phyloP scores from a whole-genome alignment of 306 rosid species.

The Acacia confusa region DNA sequence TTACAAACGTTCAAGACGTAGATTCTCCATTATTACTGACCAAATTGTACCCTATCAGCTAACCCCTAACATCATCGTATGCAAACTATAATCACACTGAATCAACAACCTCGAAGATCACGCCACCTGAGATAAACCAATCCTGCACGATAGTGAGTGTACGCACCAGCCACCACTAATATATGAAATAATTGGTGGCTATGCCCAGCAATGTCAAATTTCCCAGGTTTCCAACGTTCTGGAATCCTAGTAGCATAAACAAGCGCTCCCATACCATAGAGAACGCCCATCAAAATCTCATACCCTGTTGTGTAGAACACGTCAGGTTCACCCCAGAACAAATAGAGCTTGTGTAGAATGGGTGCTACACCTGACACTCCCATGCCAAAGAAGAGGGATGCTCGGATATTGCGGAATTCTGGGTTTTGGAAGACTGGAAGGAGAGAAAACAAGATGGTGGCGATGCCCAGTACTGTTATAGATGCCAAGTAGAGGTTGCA shows the following conservation, averaged over 20 bases:
- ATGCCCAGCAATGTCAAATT: conserved; percentile 94
- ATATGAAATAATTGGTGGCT: conserved; percentile 95
- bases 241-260: conserved; percentile 96
- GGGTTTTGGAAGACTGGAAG: conserved; percentile 89
- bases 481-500: conserved; percentile 85
- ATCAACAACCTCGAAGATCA: conserved; percentile 80
- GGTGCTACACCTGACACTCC: conserved; percentile 79
- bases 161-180: conserved; percentile 91
- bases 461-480: conserved; percentile 76
- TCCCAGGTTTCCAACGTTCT: conserved; percentile 99
- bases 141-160: conserved; percentile 86
- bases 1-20: conserved; percentile 24
- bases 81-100: neutral
- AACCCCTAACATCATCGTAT: neutral
- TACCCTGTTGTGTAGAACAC: conserved; percentile 79
- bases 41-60: conserved; percentile 14
- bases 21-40: neutral
- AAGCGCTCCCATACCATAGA: conserved; percentile 89
- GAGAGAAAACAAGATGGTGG: conserved; percentile 75
- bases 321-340: conserved; percentile 92
- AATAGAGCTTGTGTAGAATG: conserved; percentile 77
- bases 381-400: conserved; percentile 88
- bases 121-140: conserved; percentile 96
- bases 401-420: conserved; percentile 70
- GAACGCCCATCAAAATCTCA: conserved; percentile 82